These are phyloP conservation scores for Stephania cephalantha DNA, from an alignment of 164 flowering plant species.

Conservation along the genomic window DNA sequence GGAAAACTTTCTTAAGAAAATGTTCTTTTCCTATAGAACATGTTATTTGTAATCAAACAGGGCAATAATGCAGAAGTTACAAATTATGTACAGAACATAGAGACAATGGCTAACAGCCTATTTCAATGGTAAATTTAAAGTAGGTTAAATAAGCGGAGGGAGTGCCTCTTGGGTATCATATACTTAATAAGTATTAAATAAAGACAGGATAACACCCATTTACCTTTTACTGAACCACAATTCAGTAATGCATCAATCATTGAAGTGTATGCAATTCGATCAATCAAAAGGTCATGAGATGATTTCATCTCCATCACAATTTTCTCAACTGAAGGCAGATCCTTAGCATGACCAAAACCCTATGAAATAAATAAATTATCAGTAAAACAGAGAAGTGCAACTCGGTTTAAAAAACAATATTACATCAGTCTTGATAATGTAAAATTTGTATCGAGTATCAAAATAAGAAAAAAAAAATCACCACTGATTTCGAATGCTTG, in stretches of 20 bases:
- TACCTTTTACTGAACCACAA: conserved; percentile 58
- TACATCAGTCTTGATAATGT: neutral
- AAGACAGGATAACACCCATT: neutral
- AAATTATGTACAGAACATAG: too few relatives aligned
- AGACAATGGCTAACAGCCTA: too few relatives aligned
- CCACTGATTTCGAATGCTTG: neutral
- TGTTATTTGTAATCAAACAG: too few relatives aligned
- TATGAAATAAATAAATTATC: conserved; percentile 12
- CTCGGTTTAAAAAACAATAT: neutral
- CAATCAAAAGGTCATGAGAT: conserved; percentile 30
- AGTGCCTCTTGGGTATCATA: too few relatives aligned
- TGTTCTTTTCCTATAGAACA: too few relatives aligned
- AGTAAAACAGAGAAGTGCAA: neutral
- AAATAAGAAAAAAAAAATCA: neutral
- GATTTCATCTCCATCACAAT: conserved; percentile 58
- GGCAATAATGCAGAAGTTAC: too few relatives aligned
- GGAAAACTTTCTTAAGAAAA: too few relatives aligned
- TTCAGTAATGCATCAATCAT: conserved; percentile 55
- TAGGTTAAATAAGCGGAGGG: too few relatives aligned
- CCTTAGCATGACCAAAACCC: conserved; percentile 56
- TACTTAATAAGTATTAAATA: too few relatives aligned
- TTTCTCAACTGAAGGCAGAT: conserved; percentile 43
- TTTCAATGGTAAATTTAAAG: too few relatives aligned
- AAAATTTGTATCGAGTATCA: neutral
- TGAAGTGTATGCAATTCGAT: conserved; percentile 60